Base-by-base conservation (phyloP, 2,329 filamentous ascomycete genomes). In the Trichophyton rubrum region DNA sequence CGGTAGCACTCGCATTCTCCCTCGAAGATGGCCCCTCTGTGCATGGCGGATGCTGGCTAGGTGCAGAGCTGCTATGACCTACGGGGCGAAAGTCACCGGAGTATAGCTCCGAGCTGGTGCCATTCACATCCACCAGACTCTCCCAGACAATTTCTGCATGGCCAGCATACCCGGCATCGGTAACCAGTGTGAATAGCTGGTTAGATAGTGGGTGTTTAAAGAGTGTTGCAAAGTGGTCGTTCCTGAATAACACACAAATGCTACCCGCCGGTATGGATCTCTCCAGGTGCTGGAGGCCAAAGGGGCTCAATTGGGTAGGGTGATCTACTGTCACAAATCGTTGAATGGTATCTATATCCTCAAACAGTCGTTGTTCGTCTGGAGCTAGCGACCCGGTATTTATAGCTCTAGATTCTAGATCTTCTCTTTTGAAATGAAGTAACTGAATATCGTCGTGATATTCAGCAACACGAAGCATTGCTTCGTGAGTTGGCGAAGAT, bases 61-160 rank as follows among this genome's bases (percentile, higher is more conserved):
- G 43, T 20, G 45, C 53, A 66, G 71, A 63, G 53, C 71, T 59
- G 22, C 70, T 75, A 66, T 85, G 85, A 20, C 89, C 86, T n/a
- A 96, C 88, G 0, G 88, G 79, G 35, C 87, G 83, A 72, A 97
- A 97, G 68, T 97, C 91, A 1, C 93, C 93, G 0, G 90, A 90
- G 66, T 90, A 89, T 67, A 95, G 90, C 69, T 91, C 88, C 1
- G 89, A 85, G 13, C 82, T 82, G 67, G 88, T 86, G 6, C 93
- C 93, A 58, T 86, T 93, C 22, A 96, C 86, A 67, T 97, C 92
- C 0, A 88, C 86, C 1, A 99, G 79, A 8, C 87, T 93, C 73
- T 99, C 93, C 93, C 93, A 99, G 0, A 99, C 89, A 11, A 99
- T 85, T 70, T 97, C 92, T 15, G 90, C 87, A 66, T 96, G 90